Conservation (phyloP, 2,329 filamentous ascomycete genomes). For the Aspergillus fumigatiaffinis region DNA sequence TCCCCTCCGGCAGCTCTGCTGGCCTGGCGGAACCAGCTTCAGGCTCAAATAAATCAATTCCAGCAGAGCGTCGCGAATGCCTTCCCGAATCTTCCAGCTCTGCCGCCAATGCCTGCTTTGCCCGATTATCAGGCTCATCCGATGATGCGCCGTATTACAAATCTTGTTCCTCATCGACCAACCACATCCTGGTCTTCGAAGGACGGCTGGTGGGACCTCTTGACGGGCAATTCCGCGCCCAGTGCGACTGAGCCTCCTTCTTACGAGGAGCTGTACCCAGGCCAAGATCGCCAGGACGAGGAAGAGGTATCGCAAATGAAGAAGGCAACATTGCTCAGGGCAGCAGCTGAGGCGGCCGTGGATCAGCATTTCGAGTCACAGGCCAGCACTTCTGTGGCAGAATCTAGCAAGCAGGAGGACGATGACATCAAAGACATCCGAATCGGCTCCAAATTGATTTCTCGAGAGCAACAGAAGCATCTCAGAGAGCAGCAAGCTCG, state of each 20-base stretch:
- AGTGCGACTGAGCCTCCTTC: slow-evolving; percentile 61
- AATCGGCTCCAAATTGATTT: slow-evolving; percentile 41
- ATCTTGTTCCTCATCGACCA: slow-evolving; percentile 66
- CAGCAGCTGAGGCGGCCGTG: slow-evolving; percentile 41
- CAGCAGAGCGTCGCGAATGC: slow-evolving; percentile 67
- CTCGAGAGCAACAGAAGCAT: slow-evolving; percentile 45
- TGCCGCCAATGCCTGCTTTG: slow-evolving; percentile 60
- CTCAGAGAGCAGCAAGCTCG: slow-evolving; percentile 44
- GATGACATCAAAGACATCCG: slow-evolving; percentile 40
- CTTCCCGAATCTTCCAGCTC: slow-evolving; percentile 58
- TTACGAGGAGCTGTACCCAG: slow-evolving; percentile 74
- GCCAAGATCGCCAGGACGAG: slow-evolving; percentile 28
- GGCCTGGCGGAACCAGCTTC: slow-evolving; percentile 69
- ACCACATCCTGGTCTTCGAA: slow-evolving; percentile 41
- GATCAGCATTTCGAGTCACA: slow-evolving; percentile 44
- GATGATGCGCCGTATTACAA: slow-evolving; percentile 68
- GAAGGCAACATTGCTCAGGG: slow-evolving; percentile 40
- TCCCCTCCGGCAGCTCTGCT: slow-evolving; percentile 61
- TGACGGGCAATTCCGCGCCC: slow-evolving; percentile 48
- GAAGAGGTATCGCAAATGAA: slow-evolving; percentile 40
- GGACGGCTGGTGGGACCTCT: slow-evolving; percentile 64
- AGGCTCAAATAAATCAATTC: slow-evolving; percentile 70
- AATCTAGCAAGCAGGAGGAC: slow-evolving; percentile 21
- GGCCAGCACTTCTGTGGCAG: slow-evolving; percentile 19
- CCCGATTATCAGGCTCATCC: slow-evolving; percentile 71